phyloP scores from a whole-genome alignment of 176 grass and related monocot genomes.

The Olyra latifolia region DNA sequence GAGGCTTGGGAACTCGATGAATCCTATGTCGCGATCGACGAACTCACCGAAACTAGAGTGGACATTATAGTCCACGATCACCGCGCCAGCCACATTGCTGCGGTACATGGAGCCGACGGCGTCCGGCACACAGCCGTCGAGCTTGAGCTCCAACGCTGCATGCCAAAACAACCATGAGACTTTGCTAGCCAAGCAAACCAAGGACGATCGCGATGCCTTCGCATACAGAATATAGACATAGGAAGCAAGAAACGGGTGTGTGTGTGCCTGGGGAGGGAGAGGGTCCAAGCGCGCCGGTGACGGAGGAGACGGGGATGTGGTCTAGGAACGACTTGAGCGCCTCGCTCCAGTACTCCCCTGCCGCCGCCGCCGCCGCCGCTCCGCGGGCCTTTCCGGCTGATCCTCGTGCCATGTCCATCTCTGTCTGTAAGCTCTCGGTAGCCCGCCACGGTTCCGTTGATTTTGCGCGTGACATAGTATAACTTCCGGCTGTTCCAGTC shows the following conservation, averaged over 20 bases:
- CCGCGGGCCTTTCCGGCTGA: conserved; percentile 1
- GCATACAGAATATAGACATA: no score
- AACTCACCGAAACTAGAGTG: conserved; percentile 31
- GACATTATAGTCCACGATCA: conserved; percentile 50
- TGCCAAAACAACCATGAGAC: not conserved
- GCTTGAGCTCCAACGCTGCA: conserved; percentile 58
- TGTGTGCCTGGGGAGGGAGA: conserved; percentile 24
- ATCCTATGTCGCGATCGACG: conserved; percentile 58
- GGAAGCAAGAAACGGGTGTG: not conserved
- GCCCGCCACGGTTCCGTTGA: not conserved
- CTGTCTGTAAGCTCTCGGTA: not conserved
- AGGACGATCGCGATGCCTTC: not conserved
- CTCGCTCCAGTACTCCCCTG: conserved; percentile 42
- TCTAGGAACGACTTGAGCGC: conserved; percentile 69
- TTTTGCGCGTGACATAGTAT: no score
- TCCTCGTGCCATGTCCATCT: conserved; percentile 28
- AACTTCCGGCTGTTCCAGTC: no score
- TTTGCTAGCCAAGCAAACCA: not conserved
- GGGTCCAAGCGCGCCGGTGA: conserved; percentile 25
- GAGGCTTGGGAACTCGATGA: conserved; percentile 46
- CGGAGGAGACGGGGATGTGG: conserved; percentile 56
- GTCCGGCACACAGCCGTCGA: conserved; percentile 31
- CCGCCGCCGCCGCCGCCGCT: not conserved
- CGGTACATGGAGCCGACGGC: conserved; percentile 46
- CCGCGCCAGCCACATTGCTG: conserved; percentile 28